These are phyloP conservation scores for Pseudogymnoascus destructans DNA, from an alignment of 2,329 filamentous ascomycete species.

Conservation along the genomic window DNA sequence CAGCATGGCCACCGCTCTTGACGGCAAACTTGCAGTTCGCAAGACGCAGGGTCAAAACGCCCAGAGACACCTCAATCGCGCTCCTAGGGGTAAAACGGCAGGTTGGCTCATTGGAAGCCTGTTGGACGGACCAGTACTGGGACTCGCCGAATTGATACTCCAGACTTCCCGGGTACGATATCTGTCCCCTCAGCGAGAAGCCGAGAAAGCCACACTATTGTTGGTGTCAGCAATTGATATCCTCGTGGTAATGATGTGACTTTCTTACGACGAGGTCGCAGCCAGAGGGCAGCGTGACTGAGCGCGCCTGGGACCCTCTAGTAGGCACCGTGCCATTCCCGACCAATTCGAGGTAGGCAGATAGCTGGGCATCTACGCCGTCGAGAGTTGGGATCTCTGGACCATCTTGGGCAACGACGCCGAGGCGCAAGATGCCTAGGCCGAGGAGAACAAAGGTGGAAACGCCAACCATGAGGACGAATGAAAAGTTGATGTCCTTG, in stretches of 20 bases:
- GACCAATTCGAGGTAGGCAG: neutral
- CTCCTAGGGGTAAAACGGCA: constrained; percentile 14
- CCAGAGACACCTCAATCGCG: constrained; percentile 1
- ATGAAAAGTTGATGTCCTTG: neutral
- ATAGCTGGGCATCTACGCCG: neutral
- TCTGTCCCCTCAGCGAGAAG: constrained; percentile 12
- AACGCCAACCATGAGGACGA: constrained; percentile 3
- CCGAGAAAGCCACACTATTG: constrained; percentile 15
- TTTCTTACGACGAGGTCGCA: constrained; percentile 1
- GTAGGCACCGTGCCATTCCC: neutral
- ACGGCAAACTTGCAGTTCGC: constrained; percentile 18
- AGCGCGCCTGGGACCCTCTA: neutral
- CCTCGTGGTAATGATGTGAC: neutral
- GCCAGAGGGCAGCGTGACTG: constrained; percentile 3
- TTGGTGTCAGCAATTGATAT: neutral
- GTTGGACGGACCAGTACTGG: constrained; percentile 16
- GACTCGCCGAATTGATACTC: constrained; percentile 15
- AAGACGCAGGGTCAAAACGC: constrained; percentile 10
- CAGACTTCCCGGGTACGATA: constrained; percentile 15
- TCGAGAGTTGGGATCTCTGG: neutral
- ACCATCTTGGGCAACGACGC: neutral
- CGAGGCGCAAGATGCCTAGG: neutral
- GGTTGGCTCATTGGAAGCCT: constrained; percentile 13
- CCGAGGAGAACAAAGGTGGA: neutral
- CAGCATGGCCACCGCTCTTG: constrained; percentile 19